Evolutionary conservation across 139 green algal species (phyloP).

Genomic region (Auxenochlorella pyrenoidosa): DNA sequence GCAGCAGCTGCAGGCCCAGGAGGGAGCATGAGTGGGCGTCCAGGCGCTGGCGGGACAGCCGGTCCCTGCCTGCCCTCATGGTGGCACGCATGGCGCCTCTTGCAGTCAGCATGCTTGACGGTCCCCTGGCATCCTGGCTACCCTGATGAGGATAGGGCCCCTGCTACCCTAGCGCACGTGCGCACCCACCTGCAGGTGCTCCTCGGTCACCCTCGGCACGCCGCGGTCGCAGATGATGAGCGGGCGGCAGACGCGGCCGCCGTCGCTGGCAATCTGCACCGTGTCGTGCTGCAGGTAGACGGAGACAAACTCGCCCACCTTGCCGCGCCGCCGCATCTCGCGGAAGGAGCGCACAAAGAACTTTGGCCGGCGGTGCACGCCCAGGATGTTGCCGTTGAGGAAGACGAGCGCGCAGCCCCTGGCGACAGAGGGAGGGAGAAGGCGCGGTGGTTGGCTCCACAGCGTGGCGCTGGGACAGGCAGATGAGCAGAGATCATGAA

Average conservation of each 20-base stretch:
- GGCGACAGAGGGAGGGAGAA: not conserved
- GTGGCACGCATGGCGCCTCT: too few species aligned
- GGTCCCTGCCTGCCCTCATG: too few species aligned
- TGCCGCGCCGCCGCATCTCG: conserved; percentile 73
- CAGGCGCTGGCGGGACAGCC: not conserved
- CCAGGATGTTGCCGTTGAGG: conserved; percentile 95
- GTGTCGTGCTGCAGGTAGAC: conserved; percentile 74
- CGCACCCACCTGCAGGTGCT: conserved; percentile 73
- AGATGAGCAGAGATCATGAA: too few species aligned
- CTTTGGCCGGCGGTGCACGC: conserved; percentile 71
- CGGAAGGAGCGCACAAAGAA: conserved; percentile 69
- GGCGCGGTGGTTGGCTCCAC: too few species aligned
- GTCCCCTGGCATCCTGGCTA: too few species aligned
- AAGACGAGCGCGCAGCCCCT: conserved; percentile 81
- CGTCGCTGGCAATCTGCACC: conserved; percentile 86
- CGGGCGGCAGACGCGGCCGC: conserved; percentile 94
- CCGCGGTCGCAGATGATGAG: conserved; percentile 97
- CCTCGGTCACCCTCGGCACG: conserved; percentile 81
- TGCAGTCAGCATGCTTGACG: too few species aligned
- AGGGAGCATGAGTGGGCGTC: not conserved
- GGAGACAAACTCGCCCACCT: conserved; percentile 90
- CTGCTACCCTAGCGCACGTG: not conserved
- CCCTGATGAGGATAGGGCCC: too few species aligned
- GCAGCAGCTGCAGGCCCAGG: conserved; percentile 38
- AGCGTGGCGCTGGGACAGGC: too few species aligned